Conservation (phyloP, 2,329 filamentous ascomycete species). For the Beauveria asiatica region DNA sequence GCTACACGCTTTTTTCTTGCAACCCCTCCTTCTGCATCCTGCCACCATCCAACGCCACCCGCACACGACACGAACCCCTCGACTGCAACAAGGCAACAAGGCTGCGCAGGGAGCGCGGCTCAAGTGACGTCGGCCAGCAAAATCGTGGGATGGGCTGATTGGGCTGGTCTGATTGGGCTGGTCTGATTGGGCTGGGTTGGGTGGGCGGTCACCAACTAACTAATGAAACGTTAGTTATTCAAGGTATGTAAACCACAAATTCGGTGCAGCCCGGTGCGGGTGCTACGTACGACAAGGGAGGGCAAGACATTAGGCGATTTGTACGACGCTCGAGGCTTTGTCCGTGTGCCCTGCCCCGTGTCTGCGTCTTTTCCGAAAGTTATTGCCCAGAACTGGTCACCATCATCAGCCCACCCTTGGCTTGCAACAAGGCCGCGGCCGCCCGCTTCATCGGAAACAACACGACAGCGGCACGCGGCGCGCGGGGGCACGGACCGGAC, state of each 20-base stretch:
- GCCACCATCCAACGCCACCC: not conserved
- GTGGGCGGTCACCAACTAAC: not conserved
- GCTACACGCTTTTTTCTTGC: not conserved
- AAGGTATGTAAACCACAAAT: not conserved
- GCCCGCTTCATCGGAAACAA: not conserved
- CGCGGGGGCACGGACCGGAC: not conserved
- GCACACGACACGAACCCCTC: not conserved
- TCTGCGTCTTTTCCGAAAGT: no score
- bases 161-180: not conserved
- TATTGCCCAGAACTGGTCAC: no score
- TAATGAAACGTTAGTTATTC: not conserved
- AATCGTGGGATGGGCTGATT: not conserved
- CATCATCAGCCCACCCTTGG: not conserved
- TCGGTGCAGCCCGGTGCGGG: not conserved
- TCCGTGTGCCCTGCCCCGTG: not conserved
- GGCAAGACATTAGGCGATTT: not conserved
- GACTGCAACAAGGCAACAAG: no score
- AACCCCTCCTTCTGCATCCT: not conserved
- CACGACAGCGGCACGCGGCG: not conserved
- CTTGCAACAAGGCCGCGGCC: not conserved
- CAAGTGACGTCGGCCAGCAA: constrained; percentile 7
- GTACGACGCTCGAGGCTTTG: not conserved
- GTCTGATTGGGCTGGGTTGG: not conserved
- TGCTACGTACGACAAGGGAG: not conserved
- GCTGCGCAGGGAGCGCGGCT: not conserved